Conservation (phyloP, 768 basidiomycete genomes). For the Fistulinella prunicolor region DNA sequence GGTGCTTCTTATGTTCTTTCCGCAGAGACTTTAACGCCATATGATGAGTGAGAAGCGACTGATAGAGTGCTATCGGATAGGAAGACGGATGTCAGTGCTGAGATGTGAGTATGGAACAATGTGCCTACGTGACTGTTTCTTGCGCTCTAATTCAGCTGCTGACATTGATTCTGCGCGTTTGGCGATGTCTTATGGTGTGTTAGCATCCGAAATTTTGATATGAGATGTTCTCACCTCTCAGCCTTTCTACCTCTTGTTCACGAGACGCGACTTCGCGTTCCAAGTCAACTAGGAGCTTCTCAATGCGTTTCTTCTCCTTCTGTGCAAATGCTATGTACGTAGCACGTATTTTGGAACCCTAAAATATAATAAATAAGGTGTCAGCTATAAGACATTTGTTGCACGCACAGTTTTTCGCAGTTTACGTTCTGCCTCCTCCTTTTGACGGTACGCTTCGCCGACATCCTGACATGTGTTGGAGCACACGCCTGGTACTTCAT, state of each 20-base stretch:
- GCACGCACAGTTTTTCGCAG: conserved; percentile 70
- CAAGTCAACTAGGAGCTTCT: conserved; percentile 54
- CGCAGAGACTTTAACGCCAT: conserved; percentile 75
- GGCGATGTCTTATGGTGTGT: conserved; percentile 57
- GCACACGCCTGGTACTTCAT: conserved; percentile 83
- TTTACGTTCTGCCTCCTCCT: conserved; percentile 71
- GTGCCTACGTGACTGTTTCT: conserved; percentile 79
- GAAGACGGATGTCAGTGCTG: conserved; percentile 1
- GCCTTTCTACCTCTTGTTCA: conserved; percentile 69
- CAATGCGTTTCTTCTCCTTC: conserved; percentile 85
- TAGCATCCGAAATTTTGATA: neutral
- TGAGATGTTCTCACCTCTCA: conserved; percentile 52
- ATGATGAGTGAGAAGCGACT: conserved; percentile 68
- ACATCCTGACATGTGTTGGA: conserved; percentile 71
- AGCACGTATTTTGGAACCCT: conserved; percentile 91
- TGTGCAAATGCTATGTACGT: conserved; percentile 85
- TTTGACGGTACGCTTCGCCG: conserved; percentile 66
- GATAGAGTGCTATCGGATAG: conserved; percentile 68
- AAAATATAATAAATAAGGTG: conserved; percentile 1
- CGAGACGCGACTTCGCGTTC: conserved; percentile 56
- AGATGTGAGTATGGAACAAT: neutral
- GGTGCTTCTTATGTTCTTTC: conserved; percentile 64
- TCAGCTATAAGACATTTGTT: neutral
- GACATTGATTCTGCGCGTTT: conserved; percentile 76
- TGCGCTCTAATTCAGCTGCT: conserved; percentile 76